A percentile compares a stretch with the other conserved stretches of the same genome.
These are phyloP conservation scores for Diplodia intermedia DNA, from an alignment of 2,329 filamentous ascomycete genomes.

Conservation along the genomic window DNA sequence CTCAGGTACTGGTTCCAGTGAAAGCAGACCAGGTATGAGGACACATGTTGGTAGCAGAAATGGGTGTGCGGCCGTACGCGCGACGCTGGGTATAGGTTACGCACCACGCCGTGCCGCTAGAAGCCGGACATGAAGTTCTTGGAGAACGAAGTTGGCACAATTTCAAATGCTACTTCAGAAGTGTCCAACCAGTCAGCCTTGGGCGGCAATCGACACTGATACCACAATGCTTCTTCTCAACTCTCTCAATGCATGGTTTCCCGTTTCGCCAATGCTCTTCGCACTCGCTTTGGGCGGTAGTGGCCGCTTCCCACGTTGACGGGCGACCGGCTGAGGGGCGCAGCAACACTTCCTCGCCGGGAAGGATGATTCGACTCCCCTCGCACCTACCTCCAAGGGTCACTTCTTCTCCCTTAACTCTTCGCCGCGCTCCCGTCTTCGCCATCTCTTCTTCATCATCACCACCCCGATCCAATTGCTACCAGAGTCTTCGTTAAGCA, in stretches of 20 bases:
- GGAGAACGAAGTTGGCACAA: not conserved
- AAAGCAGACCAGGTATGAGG: not conserved
- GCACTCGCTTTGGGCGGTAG: not conserved
- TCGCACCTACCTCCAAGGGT: too few species aligned
- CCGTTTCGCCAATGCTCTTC: too few species aligned
- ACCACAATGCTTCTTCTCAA: not conserved
- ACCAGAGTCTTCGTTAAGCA: too few species aligned
- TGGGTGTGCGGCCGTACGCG: not conserved
- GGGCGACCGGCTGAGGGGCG: too few species aligned
- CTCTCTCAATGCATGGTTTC: not conserved
- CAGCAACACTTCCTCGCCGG: too few species aligned
- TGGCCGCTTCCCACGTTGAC: not conserved
- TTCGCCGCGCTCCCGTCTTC: too few species aligned
- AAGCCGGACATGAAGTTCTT: not conserved
- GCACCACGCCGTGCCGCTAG: not conserved
- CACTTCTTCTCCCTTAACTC: too few species aligned
- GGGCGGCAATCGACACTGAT: not conserved
- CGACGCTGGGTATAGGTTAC: not conserved
- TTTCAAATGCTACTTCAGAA: not conserved
- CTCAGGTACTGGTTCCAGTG: not conserved
- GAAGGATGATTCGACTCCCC: too few species aligned
- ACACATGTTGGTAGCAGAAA: not conserved
- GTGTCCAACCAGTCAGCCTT: not conserved
- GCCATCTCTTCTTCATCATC: too few species aligned
- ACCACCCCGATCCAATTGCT: too few species aligned